A percentile compares a stretch with the other conserved stretches of the same genome.
Conservation (phyloP, 2,329 filamentous ascomycete genomes). For the Cordyceps pruinosa region DNA sequence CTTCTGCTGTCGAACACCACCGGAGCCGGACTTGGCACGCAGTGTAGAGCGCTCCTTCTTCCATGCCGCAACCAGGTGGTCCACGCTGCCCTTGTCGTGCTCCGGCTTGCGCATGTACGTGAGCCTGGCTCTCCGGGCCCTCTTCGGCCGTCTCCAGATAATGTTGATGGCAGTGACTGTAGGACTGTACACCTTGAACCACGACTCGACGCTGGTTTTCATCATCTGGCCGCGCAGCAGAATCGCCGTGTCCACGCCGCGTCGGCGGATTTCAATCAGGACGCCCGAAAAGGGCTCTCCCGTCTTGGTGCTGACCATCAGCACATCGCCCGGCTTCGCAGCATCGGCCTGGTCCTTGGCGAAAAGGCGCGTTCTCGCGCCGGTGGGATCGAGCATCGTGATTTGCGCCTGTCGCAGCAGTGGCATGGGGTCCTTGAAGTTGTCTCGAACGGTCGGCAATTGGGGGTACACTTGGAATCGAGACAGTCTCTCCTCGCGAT, state of each 20-base stretch:
- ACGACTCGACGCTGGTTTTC: conserved; percentile 89
- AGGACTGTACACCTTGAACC: conserved; percentile 91
- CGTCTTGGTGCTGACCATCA: conserved; percentile 74
- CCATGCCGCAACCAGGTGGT: conserved; percentile 61
- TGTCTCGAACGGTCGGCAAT: conserved; percentile 45
- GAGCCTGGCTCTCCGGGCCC: conserved; percentile 77
- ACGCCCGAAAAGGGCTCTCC: conserved; percentile 88
- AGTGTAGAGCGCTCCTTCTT: conserved; percentile 39
- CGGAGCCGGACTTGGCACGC: conserved; percentile 27
- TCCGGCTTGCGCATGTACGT: conserved; percentile 86
- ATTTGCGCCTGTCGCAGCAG: conserved; percentile 64
- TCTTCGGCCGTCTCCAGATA: conserved; percentile 77
- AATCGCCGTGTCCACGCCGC: conserved; percentile 85
- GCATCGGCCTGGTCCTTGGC: conserved; percentile 68
- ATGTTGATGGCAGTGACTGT: conserved; percentile 88
- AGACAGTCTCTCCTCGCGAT: conserved; percentile 28
- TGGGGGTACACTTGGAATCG: conserved; percentile 50
- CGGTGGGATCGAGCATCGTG: conserved; percentile 71
- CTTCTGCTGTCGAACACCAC: conserved; percentile 16
- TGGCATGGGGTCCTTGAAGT: conserved; percentile 60
- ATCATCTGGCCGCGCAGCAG: conserved; percentile 81
- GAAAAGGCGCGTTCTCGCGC: conserved; percentile 76
- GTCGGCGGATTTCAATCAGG: conserved; percentile 75
- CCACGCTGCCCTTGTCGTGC: conserved; percentile 82
- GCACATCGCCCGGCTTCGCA: conserved; percentile 79